These are phyloP conservation scores for Fusarium sp. DNA, from an alignment of 2,329 filamentous ascomycete species.

Conservation along the genomic window DNA sequence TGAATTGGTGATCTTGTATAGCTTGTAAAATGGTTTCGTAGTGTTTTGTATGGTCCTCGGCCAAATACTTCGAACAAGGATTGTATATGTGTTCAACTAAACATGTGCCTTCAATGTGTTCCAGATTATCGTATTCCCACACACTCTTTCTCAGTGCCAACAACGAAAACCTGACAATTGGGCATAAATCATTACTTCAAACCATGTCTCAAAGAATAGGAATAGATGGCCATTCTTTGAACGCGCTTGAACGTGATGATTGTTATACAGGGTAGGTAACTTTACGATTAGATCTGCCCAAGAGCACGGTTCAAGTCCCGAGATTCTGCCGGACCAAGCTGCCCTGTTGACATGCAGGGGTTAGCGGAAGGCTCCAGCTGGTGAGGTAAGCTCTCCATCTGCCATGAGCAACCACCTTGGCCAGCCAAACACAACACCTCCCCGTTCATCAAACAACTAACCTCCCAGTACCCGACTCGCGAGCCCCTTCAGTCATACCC, in stretches of 20 bases:
- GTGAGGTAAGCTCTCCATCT: slow-evolving; percentile 56
- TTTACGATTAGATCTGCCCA: not conserved
- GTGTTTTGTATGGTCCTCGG: not conserved
- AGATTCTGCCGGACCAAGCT: slow-evolving; percentile 47
- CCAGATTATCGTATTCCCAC: not conserved
- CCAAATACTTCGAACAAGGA: not conserved
- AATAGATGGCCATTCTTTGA: not conserved
- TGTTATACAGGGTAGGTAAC: slow-evolving; percentile 13
- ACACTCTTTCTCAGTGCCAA: not conserved
- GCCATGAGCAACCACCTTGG: slow-evolving; percentile 36
- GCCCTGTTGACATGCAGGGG: slow-evolving; percentile 25
- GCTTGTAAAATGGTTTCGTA: not conserved
- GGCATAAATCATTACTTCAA: not conserved
- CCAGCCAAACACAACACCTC: slow-evolving; percentile 29
- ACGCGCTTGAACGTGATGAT: not conserved
- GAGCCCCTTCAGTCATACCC: not conserved
- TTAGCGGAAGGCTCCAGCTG: slow-evolving; percentile 52
- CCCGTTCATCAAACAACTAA: slow-evolving; percentile 26
- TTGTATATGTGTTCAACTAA: not conserved
- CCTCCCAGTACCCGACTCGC: slow-evolving; percentile 25
- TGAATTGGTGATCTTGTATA: not conserved
- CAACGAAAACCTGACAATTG: not conserved
- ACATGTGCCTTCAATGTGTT: not conserved
- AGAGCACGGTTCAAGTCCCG: slow-evolving; percentile 27
- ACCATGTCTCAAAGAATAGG: not conserved